Conservation (phyloP, 768 basidiomycete species). For the Tulasnella sp. region DNA sequence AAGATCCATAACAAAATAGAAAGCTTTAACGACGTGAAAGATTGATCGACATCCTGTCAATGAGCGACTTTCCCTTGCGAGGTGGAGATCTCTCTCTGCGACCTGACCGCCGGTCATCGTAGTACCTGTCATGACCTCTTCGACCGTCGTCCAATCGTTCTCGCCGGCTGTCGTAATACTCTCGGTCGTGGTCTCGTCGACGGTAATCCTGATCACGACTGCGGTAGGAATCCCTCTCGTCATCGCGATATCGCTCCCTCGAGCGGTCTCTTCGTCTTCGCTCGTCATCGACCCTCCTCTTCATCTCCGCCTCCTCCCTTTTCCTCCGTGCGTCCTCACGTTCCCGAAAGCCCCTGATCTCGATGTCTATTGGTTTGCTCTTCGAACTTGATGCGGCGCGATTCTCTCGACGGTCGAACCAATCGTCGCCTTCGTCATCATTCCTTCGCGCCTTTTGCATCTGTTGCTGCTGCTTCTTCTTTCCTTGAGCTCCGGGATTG, state of each 20-base stretch:
- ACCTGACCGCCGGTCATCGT: neutral
- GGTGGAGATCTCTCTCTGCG: neutral
- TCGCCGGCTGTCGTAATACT: neutral
- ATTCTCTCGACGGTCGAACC: neutral
- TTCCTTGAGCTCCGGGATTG: neutral
- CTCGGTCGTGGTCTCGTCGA: conserved; percentile 1
- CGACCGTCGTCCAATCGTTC: neutral
- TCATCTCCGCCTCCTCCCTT: neutral
- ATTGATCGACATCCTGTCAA: neutral
- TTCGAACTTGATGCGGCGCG: neutral
- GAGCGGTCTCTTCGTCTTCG: neutral
- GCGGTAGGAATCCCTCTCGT: neutral
- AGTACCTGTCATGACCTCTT: neutral
- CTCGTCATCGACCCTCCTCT: neutral
- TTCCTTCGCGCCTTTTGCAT: neutral
- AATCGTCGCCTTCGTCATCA: neutral
- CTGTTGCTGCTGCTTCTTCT: neutral
- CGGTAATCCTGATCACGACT: neutral
- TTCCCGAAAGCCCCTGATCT: neutral
- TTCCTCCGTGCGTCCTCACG: neutral
- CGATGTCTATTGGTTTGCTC: neutral
- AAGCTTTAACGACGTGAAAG: neutral
- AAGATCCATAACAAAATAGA: neutral
- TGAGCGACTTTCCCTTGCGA: neutral
- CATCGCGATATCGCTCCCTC: neutral